Base-by-base conservation (phyloP, 2,329 filamentous ascomycete species). In the Botrytis deweyae region DNA sequence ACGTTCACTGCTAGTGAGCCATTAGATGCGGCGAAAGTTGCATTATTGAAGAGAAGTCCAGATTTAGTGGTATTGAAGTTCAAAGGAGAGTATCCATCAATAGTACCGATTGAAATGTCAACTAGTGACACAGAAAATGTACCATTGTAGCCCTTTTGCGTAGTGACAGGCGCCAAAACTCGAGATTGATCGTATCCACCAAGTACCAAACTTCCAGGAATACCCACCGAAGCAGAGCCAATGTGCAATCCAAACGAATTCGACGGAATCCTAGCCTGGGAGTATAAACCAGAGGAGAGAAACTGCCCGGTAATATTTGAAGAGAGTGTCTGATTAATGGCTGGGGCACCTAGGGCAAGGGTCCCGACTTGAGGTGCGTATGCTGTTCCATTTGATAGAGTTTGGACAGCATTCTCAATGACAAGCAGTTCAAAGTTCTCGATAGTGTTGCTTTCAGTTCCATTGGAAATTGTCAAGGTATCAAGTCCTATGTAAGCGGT, bases 211-310 rank as follows among this genome's bases (percentile, higher is more conserved):
- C 77, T 78, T 6, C 70, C 74, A 4, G 73, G 67, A 49, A 79
- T 76, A 1, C 63, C 72, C 58, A 76, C 25, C 3, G 72, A 49
- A 42, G 62, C 58, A 3, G 75, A 78, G 2, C 76, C 78, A 63
- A 79, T 74, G 61, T 79, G 78, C 61, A 79, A 66, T 1, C 78
- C 74, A 59, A 75, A 78, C 3, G 77, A 79, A 52, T 77, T 76
- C n/a, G 78, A 79, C 36, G 75, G 42, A 1, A 61, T 67, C 18
- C 49, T 40, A 3, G 61, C 72, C 52, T 74, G 40, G 20, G 61
- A 55, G 40, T 72, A 65, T 18, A 44, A 65, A 14, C 44, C 61
- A 25, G 70, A 72, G 6, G 46, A 36, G 55, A 58, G 44, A 22
- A 64, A 72, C 33, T 72, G 70, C 12, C 46, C 70, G 1, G 70